Base-by-base conservation (phyloP, 2,329 filamentous ascomycete species). In the Aspergillus floridensis region DNA sequence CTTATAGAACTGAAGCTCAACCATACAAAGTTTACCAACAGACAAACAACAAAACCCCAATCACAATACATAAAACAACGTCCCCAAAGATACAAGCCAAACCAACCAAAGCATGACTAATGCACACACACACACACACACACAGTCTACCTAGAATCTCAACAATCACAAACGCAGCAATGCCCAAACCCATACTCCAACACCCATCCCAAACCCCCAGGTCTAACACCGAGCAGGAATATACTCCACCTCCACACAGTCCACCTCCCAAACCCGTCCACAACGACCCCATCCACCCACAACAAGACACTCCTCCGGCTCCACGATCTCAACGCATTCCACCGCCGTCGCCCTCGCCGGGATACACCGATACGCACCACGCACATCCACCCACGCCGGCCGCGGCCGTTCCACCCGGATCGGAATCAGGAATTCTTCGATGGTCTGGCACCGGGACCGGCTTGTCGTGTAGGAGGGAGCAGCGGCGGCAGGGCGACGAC, bases 181-280 rank as follows among this genome's bases (percentile, higher is more conserved):
- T 19, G 38, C 32, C 2, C 29, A 32, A 19, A 7, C 12, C 21
- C 14, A n/a, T n/a, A n/a, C n/a, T n/a, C n/a, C n/a, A n/a, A n/a
- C n/a, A n/a, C n/a, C n/a, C n/a, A n/a, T n/a, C 32, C 2, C 29
- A 32, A 19, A 7, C 12, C 21, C 14, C 7, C 16, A 49, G 26
- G 19, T n/a, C 24, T 16, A 38, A 41, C 59, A 62, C 49, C 50
- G 21, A n/a, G 50, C 57, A 35, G 59, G 51, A 59, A 67, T 64
- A 65, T 63, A 66, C 31, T 63, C 52, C 16, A 31, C 38, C 22
- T n/a, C n/a, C n/a, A n/a, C n/a, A n/a, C n/a, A n/a, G n/a, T 47
- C 44, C 53, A 16, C 14, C 44, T 31, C n/a, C 26, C 41, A 32
- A 19, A 29, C 38, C 52, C 41, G 29, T 7, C 44, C 51, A 35